Percentiles rank a stretch among this genome's conserved stretches.
These are phyloP conservation scores for Exidia glandulosa DNA, from an alignment of 768 basidiomycete genomes.

Conservation along the genomic window DNA sequence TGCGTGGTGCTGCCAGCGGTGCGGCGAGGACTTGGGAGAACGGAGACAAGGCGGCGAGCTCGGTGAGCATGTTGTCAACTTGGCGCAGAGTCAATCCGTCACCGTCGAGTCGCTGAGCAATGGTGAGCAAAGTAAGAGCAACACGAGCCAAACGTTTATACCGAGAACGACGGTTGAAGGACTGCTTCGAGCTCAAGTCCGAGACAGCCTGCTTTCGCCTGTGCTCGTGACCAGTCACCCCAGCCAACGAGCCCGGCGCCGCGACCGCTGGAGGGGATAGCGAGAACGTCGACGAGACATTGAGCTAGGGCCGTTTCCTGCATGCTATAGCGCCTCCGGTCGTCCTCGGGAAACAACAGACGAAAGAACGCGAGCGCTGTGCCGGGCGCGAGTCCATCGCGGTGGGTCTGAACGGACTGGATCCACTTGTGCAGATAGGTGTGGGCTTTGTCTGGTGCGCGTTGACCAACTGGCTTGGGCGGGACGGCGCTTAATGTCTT, in stretches of 20 bases:
- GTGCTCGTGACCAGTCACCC: constrained; percentile 9
- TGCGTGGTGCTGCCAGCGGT: constrained; percentile 22
- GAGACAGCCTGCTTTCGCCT: constrained; percentile 48
- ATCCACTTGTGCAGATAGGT: background rate
- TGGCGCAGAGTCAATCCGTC: constrained; percentile 31
- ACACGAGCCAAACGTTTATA: constrained; percentile 13
- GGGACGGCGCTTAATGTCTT: too few relatives aligned
- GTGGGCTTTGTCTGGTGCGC: background rate
- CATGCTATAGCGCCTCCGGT: constrained; percentile 57
- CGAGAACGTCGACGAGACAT: constrained; percentile 39
- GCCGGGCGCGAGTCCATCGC: constrained; percentile 18
- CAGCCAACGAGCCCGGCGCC: constrained; percentile 11
- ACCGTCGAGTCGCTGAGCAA: constrained; percentile 1
- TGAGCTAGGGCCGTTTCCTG: constrained; percentile 52
- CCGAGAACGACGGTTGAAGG: constrained; percentile 30
- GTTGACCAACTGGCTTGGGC: too few relatives aligned
- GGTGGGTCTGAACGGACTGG: background rate
- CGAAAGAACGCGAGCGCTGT: constrained; percentile 55
- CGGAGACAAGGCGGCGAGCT: constrained; percentile 55
- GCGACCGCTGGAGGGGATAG: constrained; percentile 22
- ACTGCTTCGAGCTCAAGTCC: constrained; percentile 51
- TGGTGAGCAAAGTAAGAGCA: constrained; percentile 3
- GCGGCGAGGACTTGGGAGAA: constrained; percentile 35
- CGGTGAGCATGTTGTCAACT: constrained; percentile 58
- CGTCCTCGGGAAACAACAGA: constrained; percentile 79